Conservation (phyloP, 2,329 filamentous ascomycete genomes). For the Lachnellula arida region DNA sequence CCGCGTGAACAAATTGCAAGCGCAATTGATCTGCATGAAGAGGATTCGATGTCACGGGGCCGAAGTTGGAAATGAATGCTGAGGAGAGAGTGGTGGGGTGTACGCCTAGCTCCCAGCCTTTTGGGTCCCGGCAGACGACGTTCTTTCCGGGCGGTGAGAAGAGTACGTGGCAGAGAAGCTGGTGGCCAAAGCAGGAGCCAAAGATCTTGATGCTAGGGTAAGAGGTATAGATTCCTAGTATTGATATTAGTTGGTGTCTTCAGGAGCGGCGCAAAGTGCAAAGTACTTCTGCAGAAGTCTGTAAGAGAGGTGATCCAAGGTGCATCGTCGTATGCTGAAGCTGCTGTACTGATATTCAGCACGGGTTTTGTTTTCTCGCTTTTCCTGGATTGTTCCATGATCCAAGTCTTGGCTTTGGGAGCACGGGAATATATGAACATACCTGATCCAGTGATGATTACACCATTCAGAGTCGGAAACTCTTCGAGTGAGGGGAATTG, state of each 20-base stretch:
- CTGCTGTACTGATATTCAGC: constrained; percentile 2
- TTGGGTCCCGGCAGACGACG: constrained; percentile 18
- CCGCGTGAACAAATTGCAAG: constrained; percentile 38
- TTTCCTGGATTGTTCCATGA: background rate
- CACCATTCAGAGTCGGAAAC: constrained; percentile 31
- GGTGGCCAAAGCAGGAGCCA: constrained; percentile 42
- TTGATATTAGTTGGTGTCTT: background rate
- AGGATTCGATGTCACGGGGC: constrained; percentile 9
- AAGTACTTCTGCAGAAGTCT: constrained; percentile 32
- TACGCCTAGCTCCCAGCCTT: constrained; percentile 32
- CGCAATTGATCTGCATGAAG: constrained; percentile 12
- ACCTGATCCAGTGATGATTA: constrained; percentile 38
- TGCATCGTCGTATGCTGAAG: constrained; percentile 15
- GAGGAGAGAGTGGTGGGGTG: constrained; percentile 26
- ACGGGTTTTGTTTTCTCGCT: background rate
- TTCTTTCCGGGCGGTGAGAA: constrained; percentile 20
- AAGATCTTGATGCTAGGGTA: constrained; percentile 35
- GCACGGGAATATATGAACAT: background rate
- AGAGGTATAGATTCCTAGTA: constrained; percentile 25
- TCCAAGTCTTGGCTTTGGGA: background rate
- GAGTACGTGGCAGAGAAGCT: constrained; percentile 37
- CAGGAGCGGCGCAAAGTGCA: background rate
- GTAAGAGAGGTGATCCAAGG: constrained; percentile 13
- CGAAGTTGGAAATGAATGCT: constrained; percentile 20
- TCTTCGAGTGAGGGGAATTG: constrained; percentile 32